phyloP scores from a whole-genome alignment of 768 basidiomycete genomes.

The Kwoniella dejecticola region DNA sequence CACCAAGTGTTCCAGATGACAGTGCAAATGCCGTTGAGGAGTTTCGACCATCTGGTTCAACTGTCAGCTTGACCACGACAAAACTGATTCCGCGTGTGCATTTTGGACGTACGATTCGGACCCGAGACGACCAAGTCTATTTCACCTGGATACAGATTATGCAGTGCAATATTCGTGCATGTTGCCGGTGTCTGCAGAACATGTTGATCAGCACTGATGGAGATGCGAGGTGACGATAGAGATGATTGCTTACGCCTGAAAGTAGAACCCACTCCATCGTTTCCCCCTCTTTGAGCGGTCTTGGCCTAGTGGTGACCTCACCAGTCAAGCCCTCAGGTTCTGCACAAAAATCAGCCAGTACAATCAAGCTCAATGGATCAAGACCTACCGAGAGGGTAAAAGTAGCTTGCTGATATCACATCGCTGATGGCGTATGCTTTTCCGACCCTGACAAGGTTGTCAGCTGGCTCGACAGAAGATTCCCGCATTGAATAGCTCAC shows the following conservation, averaged over 20 bases:
- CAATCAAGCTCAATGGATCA: conserved; percentile 57
- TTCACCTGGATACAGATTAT: conserved; percentile 79
- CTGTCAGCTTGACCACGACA: conserved; percentile 9
- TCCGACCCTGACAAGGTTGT: conserved; percentile 43
- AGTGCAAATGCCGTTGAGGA: conserved; percentile 77
- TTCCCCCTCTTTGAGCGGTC: conserved; percentile 75
- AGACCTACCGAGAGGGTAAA: conserved; percentile 52
- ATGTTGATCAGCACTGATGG: neutral
- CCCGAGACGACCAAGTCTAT: conserved; percentile 74
- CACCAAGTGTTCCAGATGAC: conserved; percentile 90
- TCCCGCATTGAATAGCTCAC: conserved; percentile 25
- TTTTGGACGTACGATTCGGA: conserved; percentile 47
- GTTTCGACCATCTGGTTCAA: conserved; percentile 37
- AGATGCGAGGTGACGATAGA: too few species aligned
- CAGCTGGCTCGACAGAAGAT: conserved; percentile 16
- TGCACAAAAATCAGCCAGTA: too few species aligned
- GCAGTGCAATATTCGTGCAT: conserved; percentile 84
- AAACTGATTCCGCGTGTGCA: neutral
- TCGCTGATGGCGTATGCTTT: conserved; percentile 55
- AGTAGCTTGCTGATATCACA: conserved; percentile 52
- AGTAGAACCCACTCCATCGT: conserved; percentile 88
- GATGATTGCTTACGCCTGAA: conserved; percentile 66
- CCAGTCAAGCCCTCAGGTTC: conserved; percentile 59
- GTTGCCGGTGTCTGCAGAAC: conserved; percentile 65
- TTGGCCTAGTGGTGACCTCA: conserved; percentile 64